Base-by-base conservation (phyloP, 108 stramenopile species). In the Skeletonema menzelii region DNA sequence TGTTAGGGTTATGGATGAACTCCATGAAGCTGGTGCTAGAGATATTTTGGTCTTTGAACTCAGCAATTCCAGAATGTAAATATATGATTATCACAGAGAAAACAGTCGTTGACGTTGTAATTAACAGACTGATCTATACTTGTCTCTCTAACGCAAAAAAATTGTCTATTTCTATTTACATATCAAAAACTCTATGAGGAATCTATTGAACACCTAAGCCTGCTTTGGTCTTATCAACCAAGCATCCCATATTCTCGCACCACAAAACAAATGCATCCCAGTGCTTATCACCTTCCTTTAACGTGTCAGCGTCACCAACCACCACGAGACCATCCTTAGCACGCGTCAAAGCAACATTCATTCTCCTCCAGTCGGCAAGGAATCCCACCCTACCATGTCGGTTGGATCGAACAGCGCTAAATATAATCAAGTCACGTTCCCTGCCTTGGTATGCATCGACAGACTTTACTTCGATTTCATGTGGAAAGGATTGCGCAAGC, bases 281-380 rank as follows among this genome's bases (percentile, higher is more conserved):
- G 32, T 97, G 87, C 53, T 82, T 86, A 76, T 97, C 94, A 0
- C 86, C 92, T 28, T 87, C 85, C 11, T 80, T 78, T 70, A 99
- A 67, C 15, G 96, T 91, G 1, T 90, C 94, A 13, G 91, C 72
- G 67, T 99, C 98, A 6, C 97, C 99, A 32, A 99, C 71, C 12
- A 99, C 86, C 22, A 98, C 49, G 56, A 98, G 70, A 19, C 87
- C 98, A 38, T 67, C 84, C 63, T 88, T 93, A 8, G 99, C 97
- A 27, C 99, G 83, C 8, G 99, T 99, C 56, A 99, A 72, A 13
- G 99, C 97, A 17, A 99, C 99, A 83, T 99, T 99, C 82, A 98
- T 86, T 56, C 99, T 86, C 53, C 99, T 85, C 79, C 97, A 97
- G 67, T 99, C 99, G 2, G 72, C 71, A 10, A 99, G 86, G 73